Conservation (phyloP, 2,329 filamentous ascomycete genomes). For the Alternaria consortialis region DNA sequence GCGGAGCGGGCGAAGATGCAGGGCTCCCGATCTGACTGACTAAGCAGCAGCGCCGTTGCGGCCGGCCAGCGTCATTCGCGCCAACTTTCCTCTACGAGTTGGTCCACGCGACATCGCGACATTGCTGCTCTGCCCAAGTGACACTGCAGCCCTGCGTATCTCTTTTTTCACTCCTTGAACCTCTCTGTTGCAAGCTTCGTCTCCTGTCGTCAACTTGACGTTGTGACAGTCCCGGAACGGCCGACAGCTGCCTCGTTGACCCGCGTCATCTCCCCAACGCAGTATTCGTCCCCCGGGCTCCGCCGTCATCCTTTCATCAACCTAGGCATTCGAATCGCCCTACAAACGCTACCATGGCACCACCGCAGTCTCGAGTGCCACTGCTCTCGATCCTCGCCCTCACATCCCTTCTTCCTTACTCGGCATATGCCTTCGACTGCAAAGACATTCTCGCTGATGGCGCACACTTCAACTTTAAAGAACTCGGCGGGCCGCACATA, state of each 20-base stretch:
- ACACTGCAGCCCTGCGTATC: constrained; percentile 12
- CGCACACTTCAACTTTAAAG: constrained; percentile 69
- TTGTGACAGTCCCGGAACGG: constrained; percentile 4
- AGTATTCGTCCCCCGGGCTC: constrained; percentile 11
- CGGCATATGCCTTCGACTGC: constrained; percentile 64
- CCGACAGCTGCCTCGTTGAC: constrained; percentile 6
- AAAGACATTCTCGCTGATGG: constrained; percentile 67
- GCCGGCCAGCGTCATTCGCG: constrained; percentile 25
- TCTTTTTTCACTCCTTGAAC: background rate
- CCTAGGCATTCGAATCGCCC: constrained; percentile 20
- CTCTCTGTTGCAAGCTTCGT: background rate
- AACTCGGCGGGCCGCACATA: constrained; percentile 72
- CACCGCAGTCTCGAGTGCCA: constrained; percentile 31
- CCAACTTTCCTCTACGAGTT: constrained; percentile 19
- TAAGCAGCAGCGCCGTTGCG: constrained; percentile 19
- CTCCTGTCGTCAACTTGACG: background rate
- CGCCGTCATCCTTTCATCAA: constrained; percentile 12
- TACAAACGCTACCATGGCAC: constrained; percentile 38
- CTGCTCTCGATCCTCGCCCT: constrained; percentile 38
- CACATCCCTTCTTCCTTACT: constrained; percentile 36
- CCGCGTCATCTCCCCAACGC: constrained; percentile 11
- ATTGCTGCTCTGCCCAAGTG: constrained; percentile 22
- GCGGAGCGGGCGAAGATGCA: background rate
- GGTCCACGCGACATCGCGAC: constrained; percentile 28
- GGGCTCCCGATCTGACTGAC: constrained; percentile 12